These are phyloP conservation scores for Diatrype stigma DNA, from an alignment of 2,329 filamentous ascomycete genomes.

Conservation along the genomic window DNA sequence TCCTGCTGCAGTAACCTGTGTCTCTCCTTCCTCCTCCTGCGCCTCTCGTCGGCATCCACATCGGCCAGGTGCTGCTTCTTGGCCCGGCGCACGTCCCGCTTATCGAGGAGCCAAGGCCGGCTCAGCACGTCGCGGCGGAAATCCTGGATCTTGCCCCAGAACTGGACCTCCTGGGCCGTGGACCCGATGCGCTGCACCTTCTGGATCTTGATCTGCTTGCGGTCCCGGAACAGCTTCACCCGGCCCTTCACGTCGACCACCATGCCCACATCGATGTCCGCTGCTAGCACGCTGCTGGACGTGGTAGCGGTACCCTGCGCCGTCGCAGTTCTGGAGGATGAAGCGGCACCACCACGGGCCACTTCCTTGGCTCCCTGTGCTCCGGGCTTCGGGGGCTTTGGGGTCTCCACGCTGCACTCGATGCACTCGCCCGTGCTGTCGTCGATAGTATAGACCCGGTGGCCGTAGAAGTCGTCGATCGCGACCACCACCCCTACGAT, in stretches of 20 bases:
- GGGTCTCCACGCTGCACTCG: conserved; percentile 36
- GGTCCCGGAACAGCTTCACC: conserved; percentile 42
- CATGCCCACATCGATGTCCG: conserved; percentile 42
- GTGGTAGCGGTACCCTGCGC: neutral
- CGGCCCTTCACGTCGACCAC: conserved; percentile 56
- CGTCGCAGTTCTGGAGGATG: neutral
- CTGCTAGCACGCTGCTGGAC: conserved; percentile 5
- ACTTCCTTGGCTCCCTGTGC: neutral
- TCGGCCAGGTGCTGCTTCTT: conserved; percentile 40
- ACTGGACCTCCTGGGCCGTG: conserved; percentile 53
- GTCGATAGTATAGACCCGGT: conserved; percentile 55
- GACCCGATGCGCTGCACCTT: conserved; percentile 44
- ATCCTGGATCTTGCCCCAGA: conserved; percentile 52
- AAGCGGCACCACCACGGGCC: neutral
- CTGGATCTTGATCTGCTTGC: conserved; percentile 49
- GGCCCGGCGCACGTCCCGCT: conserved; percentile 45
- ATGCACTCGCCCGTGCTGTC: conserved; percentile 61
- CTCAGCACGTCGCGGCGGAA: conserved; percentile 49
- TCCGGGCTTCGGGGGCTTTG: conserved; percentile 12
- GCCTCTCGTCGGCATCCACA: conserved; percentile 17
- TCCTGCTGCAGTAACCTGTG: conserved; percentile 5
- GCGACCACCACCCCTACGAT: conserved; percentile 67
- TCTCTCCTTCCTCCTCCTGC: conserved; percentile 15
- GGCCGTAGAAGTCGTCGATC: conserved; percentile 45
- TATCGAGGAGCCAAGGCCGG: conserved; percentile 51